Base-by-base conservation (phyloP, 2,329 filamentous ascomycete genomes). In the Aspergillus fumigatiaffinis region DNA sequence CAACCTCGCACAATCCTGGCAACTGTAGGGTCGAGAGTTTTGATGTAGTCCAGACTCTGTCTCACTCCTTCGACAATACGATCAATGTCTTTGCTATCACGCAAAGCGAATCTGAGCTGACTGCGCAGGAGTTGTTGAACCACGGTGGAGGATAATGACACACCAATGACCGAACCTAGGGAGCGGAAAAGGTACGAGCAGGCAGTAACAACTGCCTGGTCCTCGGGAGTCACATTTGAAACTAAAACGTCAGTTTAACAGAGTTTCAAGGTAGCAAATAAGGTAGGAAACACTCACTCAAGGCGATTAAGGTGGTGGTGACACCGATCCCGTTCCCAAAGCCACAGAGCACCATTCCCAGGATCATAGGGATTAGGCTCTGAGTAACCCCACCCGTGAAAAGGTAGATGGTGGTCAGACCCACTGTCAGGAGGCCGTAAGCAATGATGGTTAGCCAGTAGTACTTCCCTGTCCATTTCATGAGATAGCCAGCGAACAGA, bases 141-240 rank as follows among this genome's bases (percentile, higher is more conserved):
- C 7, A 90, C 81, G 1, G 88, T 89, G 1, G 88, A 85, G 52
- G 84, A 83, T 56, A 90, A 76, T n/a, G 87, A 88, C 55, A 92
- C 79, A 10, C 89, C 84, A 42, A 86, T 80, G 9, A 86, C 84
- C 17, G 80, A 82, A 10, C 85, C 90, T 0, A 92, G 79, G 1
- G 87, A 88, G 42, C 90, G 86, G 79, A 93, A 93, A 25, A 93
- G 83, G 73, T 93, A 93, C 21, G 86, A 89, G 71, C 88, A 91
- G 7, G 90, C 90, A 17, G 90, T 89, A 3, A 87, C 88, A 1
- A 92, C 83, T 1, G 90, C 89, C 60, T 89, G 86, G 63, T 92
- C 89, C 47, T 84, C 80, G 3, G 80, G 77, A 1, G 82, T 76
- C 0, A 87, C 83, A 67, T 91, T 91, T 32, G 89, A 86, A 61